Conservation (phyloP, 495 filamentous ascomycete genomes). For the Neurospora sp. region DNA sequence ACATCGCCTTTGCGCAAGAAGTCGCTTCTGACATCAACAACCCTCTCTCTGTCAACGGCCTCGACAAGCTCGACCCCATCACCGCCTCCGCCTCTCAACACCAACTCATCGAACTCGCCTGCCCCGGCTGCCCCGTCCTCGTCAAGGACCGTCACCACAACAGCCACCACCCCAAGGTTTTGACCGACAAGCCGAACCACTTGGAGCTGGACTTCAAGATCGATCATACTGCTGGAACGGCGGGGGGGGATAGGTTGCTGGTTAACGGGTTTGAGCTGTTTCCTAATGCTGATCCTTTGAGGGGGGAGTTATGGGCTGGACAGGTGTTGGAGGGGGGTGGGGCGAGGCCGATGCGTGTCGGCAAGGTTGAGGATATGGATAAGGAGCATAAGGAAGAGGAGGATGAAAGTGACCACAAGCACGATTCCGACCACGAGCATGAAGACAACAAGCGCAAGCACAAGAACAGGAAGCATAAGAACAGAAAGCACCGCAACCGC, state of each 20-base stretch:
- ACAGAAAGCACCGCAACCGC: slow-evolving; percentile 3
- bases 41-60: background rate
- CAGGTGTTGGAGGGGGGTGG: slow-evolving; percentile 11
- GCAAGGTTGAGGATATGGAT: background rate
- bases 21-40: background rate
- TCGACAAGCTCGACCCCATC: slow-evolving; percentile 1
- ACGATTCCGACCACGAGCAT: slow-evolving; percentile 2
- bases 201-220: slow-evolving; percentile 32
- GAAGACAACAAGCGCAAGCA: slow-evolving; percentile 4
- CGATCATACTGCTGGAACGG: slow-evolving; percentile 15
- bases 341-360: background rate
- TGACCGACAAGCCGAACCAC: slow-evolving; percentile 24
- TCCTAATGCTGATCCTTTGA: slow-evolving; percentile 24
- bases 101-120: slow-evolving; percentile 26
- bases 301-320: slow-evolving; percentile 17
- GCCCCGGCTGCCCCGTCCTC: slow-evolving; percentile 31
- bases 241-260: slow-evolving; percentile 21
- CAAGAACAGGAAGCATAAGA: slow-evolving; percentile 7
- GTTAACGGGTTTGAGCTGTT: slow-evolving; percentile 38
- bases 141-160: slow-evolving; percentile 10
- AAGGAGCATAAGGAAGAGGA: background rate
- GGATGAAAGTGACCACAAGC: background rate
- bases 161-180: slow-evolving; percentile 10
- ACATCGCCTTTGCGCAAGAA: slow-evolving; percentile 3
- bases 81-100: slow-evolving; percentile 4